Evolutionary conservation across 805 yeast species (phyloP).

Genomic region (Ogataea nonfermentans): DNA sequence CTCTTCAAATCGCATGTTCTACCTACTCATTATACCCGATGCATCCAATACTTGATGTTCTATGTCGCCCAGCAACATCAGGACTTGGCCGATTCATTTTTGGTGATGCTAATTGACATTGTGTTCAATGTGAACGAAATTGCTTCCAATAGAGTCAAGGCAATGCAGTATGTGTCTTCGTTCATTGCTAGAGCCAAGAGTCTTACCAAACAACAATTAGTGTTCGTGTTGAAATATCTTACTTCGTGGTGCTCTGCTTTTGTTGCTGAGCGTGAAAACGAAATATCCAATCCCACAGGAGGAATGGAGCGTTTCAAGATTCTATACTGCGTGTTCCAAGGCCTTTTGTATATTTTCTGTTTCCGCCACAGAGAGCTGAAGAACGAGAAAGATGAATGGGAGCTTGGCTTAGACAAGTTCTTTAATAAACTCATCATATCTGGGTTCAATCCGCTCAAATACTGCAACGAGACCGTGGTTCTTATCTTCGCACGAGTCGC

Average conservation of each 20-base stretch:
- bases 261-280: slow-evolving; percentile 80
- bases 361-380: slow-evolving; percentile 67
- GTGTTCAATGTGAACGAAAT: slow-evolving; percentile 71
- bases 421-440: slow-evolving; percentile 84
- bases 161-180: slow-evolving; percentile 89
- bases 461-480: slow-evolving; percentile 91
- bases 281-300: slow-evolving; percentile 57
- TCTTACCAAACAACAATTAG: slow-evolving; percentile 67
- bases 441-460: slow-evolving; percentile 89
- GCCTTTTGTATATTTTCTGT: slow-evolving; percentile 86
- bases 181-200: slow-evolving; percentile 84
- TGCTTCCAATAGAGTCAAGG: slow-evolving; percentile 75
- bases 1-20: slow-evolving; percentile 78
- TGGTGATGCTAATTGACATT: slow-evolving; percentile 78
- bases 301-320: slow-evolving; percentile 92
- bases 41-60: slow-evolving; percentile 82
- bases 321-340: slow-evolving; percentile 89
- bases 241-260: slow-evolving; percentile 82
- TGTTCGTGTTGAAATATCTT: slow-evolving; percentile 78
- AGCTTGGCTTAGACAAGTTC: slow-evolving; percentile 75
- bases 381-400: slow-evolving; percentile 56
- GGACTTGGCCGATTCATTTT: slow-evolving; percentile 79
- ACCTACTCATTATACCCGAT: slow-evolving; percentile 89
- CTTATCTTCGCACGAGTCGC: slow-evolving; percentile 91
- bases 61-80: slow-evolving; percentile 77